A percentile compares a stretch with the other conserved stretches of the same genome.
Evolutionary conservation across 257 asterid genomes (phyloP).

Genomic region (Solanum dulcamara): DNA sequence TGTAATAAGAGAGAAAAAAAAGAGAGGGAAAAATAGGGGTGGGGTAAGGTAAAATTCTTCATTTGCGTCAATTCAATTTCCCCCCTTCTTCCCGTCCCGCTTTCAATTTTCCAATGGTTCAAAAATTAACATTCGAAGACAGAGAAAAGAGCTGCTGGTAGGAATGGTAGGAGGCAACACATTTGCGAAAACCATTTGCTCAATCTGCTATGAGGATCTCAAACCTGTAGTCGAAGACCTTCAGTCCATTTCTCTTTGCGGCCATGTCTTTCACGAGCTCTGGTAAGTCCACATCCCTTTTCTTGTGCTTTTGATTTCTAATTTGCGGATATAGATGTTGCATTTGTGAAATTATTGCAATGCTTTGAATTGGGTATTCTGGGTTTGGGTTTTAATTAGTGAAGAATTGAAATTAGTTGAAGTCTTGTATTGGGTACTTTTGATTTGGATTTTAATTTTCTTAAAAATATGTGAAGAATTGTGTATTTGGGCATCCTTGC

Average conservation of each 20-base stretch:
- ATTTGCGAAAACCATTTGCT: slow-evolving; percentile 68
- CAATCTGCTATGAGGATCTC: slow-evolving; percentile 93
- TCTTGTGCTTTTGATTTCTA: not conserved
- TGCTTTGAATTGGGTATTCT: not conserved
- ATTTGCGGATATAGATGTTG: not conserved
- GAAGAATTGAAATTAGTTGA: not conserved
- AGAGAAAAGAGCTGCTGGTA: not conserved
- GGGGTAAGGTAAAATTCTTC: not conserved
- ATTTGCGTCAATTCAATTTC: not conserved
- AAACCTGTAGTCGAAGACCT: slow-evolving; percentile 82
- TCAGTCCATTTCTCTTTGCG: slow-evolving; percentile 79
- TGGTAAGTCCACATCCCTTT: slow-evolving; percentile 32
- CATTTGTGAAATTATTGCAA: not conserved
- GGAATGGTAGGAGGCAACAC: slow-evolving; percentile 35
- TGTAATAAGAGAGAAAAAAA: not conserved
- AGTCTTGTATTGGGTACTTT: not conserved
- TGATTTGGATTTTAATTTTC: not conserved
- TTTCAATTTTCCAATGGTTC: not conserved
- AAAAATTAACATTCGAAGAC: not conserved
- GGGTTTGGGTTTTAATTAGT: not conserved
- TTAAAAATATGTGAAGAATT: not conserved
- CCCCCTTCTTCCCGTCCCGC: not conserved
- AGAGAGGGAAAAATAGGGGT: not conserved
- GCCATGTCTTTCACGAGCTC: slow-evolving; percentile 98
- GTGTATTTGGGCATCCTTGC: not conserved